Evolutionary conservation across 345 rosid species (phyloP).

Genomic region (Melaleuca quinquenervia): DNA sequence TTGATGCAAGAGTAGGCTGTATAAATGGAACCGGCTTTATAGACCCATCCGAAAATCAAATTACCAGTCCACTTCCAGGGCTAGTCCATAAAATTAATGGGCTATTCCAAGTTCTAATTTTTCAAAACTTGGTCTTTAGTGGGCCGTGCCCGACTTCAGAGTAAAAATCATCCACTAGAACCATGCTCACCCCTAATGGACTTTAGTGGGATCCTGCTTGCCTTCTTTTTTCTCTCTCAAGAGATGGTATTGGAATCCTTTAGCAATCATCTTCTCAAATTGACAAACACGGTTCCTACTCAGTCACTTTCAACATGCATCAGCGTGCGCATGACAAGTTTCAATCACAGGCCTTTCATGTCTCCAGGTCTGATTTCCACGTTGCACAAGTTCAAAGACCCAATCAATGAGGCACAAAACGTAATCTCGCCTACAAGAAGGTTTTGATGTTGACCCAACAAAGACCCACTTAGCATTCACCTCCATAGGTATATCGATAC

Average conservation of each 20-base stretch:
- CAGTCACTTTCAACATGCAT: constrained; percentile 23
- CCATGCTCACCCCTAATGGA: background rate
- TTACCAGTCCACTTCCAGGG: too few relatives aligned
- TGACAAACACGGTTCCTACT: constrained; percentile 30
- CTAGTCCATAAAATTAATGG: too few relatives aligned
- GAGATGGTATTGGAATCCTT: constrained; percentile 15
- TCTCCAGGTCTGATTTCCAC: background rate
- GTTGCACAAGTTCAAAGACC: background rate
- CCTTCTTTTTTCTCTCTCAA: background rate
- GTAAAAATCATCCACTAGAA: too few relatives aligned
- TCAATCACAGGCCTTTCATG: background rate
- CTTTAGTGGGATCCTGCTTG: background rate
- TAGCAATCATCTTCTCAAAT: background rate
- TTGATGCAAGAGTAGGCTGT: too few relatives aligned
- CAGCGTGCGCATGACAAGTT: background rate
- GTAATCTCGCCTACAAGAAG: background rate
- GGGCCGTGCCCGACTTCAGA: too few relatives aligned
- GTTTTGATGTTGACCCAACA: background rate
- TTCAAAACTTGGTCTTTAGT: too few relatives aligned
- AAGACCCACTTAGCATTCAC: background rate
- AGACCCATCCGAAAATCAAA: too few relatives aligned
- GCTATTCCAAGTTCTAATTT: too few relatives aligned
- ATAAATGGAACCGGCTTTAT: too few relatives aligned
- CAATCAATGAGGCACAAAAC: background rate
- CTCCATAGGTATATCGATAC: background rate